Evolutionary conservation across 73 alveolate genomes (phyloP).

Genomic region (Diophrys sp.): DNA sequence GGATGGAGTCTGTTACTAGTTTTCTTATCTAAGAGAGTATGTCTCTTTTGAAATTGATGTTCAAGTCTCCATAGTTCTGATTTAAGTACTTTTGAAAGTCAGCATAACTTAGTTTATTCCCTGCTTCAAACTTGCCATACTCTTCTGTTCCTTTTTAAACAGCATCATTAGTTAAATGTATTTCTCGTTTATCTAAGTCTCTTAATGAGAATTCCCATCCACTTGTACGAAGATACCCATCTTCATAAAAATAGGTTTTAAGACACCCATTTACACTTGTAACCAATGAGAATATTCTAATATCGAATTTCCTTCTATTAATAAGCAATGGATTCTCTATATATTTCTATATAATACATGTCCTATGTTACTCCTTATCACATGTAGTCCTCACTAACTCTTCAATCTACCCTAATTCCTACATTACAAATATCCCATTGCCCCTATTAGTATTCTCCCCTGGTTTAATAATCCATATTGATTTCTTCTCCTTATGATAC

Average conservation of each 20-base stretch:
- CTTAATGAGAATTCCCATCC: conserved; percentile 55
- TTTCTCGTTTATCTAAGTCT: conserved; percentile 49
- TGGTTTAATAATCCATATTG: too few species aligned
- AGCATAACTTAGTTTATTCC: conserved; percentile 73
- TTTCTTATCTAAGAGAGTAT: conserved; percentile 60
- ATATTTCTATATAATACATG: conserved; percentile 69
- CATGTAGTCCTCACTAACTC: too few species aligned
- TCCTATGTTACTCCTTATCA: conserved; percentile 31
- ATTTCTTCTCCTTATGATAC: too few species aligned
- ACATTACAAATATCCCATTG: too few species aligned
- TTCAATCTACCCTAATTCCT: too few species aligned
- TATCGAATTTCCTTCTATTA: conserved; percentile 76
- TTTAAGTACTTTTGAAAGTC: conserved; percentile 67
- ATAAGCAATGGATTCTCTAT: conserved; percentile 73
- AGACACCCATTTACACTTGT: conserved; percentile 51
- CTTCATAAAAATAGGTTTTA: conserved; percentile 62
- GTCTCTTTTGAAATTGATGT: conserved; percentile 62
- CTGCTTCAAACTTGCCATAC: conserved; percentile 81
- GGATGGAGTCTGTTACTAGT: conserved; percentile 59
- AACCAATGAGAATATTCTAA: conserved; percentile 71
- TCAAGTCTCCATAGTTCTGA: conserved; percentile 40
- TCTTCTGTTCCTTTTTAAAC: conserved; percentile 73
- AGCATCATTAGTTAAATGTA: conserved; percentile 85
- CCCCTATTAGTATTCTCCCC: too few species aligned
- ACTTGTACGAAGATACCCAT: conserved; percentile 75